phyloP scores from a whole-genome alignment of 2,329 filamentous ascomycete genomes.

The Shiraia sp. region DNA sequence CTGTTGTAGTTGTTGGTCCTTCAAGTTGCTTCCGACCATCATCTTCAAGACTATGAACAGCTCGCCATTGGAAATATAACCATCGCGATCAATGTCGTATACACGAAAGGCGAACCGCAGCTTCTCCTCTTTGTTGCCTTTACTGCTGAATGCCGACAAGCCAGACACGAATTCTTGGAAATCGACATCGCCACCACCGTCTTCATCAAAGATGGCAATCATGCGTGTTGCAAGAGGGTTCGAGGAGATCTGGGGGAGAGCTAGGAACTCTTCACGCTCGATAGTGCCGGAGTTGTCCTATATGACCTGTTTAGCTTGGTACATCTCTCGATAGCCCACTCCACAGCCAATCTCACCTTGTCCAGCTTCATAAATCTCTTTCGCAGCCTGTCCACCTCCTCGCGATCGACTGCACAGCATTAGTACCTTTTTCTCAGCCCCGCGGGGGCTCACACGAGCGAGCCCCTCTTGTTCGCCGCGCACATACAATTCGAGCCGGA shows the following conservation, averaged over 20 bases:
- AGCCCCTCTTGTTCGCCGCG: conserved; percentile 8
- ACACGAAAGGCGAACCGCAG: conserved; percentile 98
- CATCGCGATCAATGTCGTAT: conserved; percentile 98
- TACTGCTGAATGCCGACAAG: conserved; percentile 92
- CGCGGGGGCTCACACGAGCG: conserved; percentile 27
- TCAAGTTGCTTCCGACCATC: conserved; percentile 99
- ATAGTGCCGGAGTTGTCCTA: conserved; percentile 98
- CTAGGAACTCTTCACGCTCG: conserved; percentile 97
- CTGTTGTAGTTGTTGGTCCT: conserved; percentile 97
- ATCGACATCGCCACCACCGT: conserved; percentile 95
- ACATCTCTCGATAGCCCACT: neutral
- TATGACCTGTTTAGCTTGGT: neutral
- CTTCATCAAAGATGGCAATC: conserved; percentile 99
- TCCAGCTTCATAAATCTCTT: conserved; percentile 99
- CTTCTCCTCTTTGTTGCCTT: conserved; percentile 99
- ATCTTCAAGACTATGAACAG: conserved; percentile 99
- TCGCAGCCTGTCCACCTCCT: conserved; percentile 92
- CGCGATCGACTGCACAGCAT: conserved; percentile 76
- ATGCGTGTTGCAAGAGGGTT: conserved; percentile 97
- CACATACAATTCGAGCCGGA: conserved; percentile 90
- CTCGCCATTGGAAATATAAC: conserved; percentile 98
- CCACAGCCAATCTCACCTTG: conserved; percentile 65
- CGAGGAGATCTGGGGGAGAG: conserved; percentile 93
- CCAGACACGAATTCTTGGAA: conserved; percentile 98
- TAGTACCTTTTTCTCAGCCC: conserved; percentile 34